Evolutionary conservation across 2,329 filamentous ascomycete species (phyloP).

Genomic region (Alternaria novae-zelandiae): DNA sequence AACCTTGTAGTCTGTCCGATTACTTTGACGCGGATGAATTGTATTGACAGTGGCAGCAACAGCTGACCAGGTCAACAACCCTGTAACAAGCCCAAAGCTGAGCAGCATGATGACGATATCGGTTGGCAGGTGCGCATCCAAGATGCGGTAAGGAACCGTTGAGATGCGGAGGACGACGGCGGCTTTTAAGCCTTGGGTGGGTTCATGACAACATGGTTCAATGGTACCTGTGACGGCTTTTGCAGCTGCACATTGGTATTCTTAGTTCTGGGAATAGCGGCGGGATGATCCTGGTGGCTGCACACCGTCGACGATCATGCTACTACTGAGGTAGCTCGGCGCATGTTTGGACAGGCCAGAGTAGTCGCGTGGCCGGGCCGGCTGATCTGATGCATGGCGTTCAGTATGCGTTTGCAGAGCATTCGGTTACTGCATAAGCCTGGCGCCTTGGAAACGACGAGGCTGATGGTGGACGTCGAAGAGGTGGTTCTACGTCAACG

Average conservation of each 20-base stretch:
- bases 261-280: slow-evolving; percentile 32
- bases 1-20: slow-evolving; percentile 39
- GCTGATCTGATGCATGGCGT: slow-evolving; percentile 13
- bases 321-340: slow-evolving; percentile 8
- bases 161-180: neutral
- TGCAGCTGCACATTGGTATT: slow-evolving; percentile 19
- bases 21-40: slow-evolving; percentile 29
- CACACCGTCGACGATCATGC: slow-evolving; percentile 31
- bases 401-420: neutral
- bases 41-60: slow-evolving; percentile 15
- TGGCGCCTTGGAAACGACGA: neutral
- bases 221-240: slow-evolving; percentile 27
- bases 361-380: slow-evolving; percentile 11
- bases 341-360: neutral
- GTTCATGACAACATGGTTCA: slow-evolving; percentile 19
- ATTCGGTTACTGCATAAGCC: neutral
- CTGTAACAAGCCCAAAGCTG: slow-evolving; percentile 14
- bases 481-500: slow-evolving; percentile 22
- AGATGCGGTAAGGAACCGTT: neutral
- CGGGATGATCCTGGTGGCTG: slow-evolving; percentile 34
- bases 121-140: neutral
- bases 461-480: neutral
- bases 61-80: slow-evolving; percentile 15
- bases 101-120: slow-evolving; percentile 22
- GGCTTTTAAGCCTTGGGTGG: slow-evolving; percentile 29